Evolutionary conservation across 2,329 filamentous ascomycete genomes (phyloP).

Genomic region (Neospermospora avenae): DNA sequence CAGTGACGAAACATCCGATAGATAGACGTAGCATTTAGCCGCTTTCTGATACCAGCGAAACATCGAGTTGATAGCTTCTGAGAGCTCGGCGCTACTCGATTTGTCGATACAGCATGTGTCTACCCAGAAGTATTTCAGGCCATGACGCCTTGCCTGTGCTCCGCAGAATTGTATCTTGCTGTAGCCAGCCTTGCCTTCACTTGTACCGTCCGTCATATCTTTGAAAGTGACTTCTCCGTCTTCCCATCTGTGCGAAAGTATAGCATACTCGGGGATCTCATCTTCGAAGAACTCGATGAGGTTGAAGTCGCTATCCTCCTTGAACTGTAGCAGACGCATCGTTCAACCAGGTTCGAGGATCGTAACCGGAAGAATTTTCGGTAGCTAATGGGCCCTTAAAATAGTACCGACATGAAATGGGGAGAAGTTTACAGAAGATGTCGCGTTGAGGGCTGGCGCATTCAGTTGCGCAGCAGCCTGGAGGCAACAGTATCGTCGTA

Average conservation of each 20-base stretch:
- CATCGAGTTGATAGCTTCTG: slow-evolving; percentile 28
- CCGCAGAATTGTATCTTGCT: slow-evolving; percentile 18
- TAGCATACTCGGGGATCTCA: slow-evolving; percentile 27
- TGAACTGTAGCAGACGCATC: slow-evolving; percentile 22
- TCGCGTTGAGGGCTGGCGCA: slow-evolving; percentile 22
- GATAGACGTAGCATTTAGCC: slow-evolving; percentile 24
- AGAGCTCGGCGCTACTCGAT: slow-evolving; percentile 8
- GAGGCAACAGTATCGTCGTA: slow-evolving; percentile 20
- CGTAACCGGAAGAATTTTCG: slow-evolving; percentile 10
- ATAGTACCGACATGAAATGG: slow-evolving; percentile 14
- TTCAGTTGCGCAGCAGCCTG: slow-evolving; percentile 22
- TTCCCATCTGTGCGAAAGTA: slow-evolving; percentile 31
- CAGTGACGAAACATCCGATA: slow-evolving; percentile 16
- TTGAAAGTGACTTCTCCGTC: slow-evolving; percentile 21
- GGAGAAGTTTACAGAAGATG: slow-evolving; percentile 12
- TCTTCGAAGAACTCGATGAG: slow-evolving; percentile 17
- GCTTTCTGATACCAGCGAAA: slow-evolving; percentile 26
- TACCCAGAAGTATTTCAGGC: slow-evolving; percentile 18
- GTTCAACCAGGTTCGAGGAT: slow-evolving; percentile 14
- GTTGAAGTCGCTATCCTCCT: slow-evolving; percentile 16
- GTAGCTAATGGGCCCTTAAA: slow-evolving; percentile 14
- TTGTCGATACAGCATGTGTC: slow-evolving; percentile 22
- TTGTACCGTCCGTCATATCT: slow-evolving; percentile 11
- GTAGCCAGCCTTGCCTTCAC: slow-evolving; percentile 14
- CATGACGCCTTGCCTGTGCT: slow-evolving; percentile 17